Evolutionary conservation across 2,329 filamentous ascomycete genomes (phyloP).

Genomic region (Exophiala alcalophila): DNA sequence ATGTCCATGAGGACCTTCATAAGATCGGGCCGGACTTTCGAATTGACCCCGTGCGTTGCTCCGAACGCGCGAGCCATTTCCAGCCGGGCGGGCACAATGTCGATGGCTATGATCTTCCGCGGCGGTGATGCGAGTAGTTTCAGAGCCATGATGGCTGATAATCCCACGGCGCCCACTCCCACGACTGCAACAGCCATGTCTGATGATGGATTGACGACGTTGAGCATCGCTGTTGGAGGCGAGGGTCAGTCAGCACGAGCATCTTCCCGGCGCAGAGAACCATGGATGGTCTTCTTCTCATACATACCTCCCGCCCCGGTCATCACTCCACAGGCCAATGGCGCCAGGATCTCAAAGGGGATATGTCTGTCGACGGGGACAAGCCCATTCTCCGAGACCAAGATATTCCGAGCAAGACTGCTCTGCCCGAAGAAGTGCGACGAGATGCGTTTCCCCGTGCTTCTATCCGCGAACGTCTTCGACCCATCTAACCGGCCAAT

Average conservation of each 20-base stretch:
- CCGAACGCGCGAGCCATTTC: constrained; percentile 45
- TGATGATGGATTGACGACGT: constrained; percentile 24
- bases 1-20: constrained; percentile 33
- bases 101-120: constrained; percentile 44
- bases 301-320: constrained; percentile 33
- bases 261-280: not conserved
- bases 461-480: constrained; percentile 19
- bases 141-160: constrained; percentile 36
- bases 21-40: constrained; percentile 32
- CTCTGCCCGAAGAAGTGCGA: constrained; percentile 35
- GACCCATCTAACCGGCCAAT: constrained; percentile 28
- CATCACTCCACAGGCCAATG: constrained; percentile 35
- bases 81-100: constrained; percentile 44
- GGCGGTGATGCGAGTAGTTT: constrained; percentile 30
- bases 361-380: constrained; percentile 29
- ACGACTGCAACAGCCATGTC: constrained; percentile 33
- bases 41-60: constrained; percentile 44
- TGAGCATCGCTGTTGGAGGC: constrained; percentile 25
- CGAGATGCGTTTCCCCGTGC: constrained; percentile 18
- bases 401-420: constrained; percentile 32
- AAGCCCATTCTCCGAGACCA: constrained; percentile 30
- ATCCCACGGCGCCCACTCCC: constrained; percentile 36
- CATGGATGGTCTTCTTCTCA: constrained; percentile 1
- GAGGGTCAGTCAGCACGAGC: constrained; percentile 4
- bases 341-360: constrained; percentile 29